Evolutionary conservation across 1,284 basidiomycete genomes (phyloP).

Genomic region (Cutaneotrichosporon sp.): DNA sequence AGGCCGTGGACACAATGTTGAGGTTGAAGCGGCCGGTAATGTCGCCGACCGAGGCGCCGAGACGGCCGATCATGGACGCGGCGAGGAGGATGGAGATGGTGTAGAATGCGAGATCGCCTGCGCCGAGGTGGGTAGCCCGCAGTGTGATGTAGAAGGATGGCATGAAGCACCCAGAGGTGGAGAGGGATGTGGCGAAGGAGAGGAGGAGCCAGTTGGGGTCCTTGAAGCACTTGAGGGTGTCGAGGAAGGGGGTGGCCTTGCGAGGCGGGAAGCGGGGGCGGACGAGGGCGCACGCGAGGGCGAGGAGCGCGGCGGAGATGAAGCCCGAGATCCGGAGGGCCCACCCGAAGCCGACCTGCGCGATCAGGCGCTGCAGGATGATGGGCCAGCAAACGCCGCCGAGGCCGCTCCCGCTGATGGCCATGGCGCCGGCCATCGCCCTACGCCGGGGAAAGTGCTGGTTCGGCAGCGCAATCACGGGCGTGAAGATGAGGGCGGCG

Average conservation of each 20-base stretch:
- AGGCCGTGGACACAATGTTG: constrained; percentile 32
- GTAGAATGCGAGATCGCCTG: constrained; percentile 35
- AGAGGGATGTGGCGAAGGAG: constrained; percentile 16
- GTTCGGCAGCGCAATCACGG: constrained; percentile 57
- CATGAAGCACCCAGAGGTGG: constrained; percentile 25
- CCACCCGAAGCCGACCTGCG: constrained; percentile 24
- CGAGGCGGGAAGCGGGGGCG: constrained; percentile 26
- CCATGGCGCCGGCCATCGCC: constrained; percentile 38
- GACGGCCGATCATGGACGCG: constrained; percentile 32
- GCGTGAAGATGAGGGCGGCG: constrained; percentile 58
- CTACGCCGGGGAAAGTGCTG: constrained; percentile 57
- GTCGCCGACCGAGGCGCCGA: constrained; percentile 20
- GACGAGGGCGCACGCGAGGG: constrained; percentile 25
- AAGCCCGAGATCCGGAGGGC: constrained; percentile 35
- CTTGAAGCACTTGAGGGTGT: constrained; percentile 29
- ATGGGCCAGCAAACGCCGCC: constrained; percentile 46
- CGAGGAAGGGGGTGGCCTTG: constrained; percentile 26
- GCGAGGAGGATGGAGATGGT: constrained; percentile 39
- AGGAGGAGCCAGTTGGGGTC: constrained; percentile 30
- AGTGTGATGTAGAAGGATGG: constrained; percentile 41
- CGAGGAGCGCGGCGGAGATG: constrained; percentile 30
- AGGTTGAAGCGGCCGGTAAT: constrained; percentile 35
- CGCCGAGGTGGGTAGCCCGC: constrained; percentile 35
- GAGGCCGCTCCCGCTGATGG: constrained; percentile 34
- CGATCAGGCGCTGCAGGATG: constrained; percentile 9